Evolutionary conservation across 2,329 filamentous ascomycete genomes (phyloP), one percentile per base, ranked within the genome.

Genomic region (Beauveria pseudobassiana): DNA sequence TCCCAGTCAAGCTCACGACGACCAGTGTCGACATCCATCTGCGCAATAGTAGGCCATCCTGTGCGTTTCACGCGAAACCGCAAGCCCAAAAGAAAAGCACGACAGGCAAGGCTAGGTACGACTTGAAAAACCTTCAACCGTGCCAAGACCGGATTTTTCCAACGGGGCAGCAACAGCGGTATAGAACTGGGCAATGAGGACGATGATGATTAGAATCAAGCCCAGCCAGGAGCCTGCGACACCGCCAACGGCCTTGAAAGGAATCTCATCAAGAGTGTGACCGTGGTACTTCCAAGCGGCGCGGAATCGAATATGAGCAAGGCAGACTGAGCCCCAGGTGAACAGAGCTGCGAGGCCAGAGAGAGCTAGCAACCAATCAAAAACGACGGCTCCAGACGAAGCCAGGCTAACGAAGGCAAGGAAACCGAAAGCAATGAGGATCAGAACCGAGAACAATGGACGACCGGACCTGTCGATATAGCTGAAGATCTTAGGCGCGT

Each of bases 1-100:
- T 87, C 84, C 83, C 83, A 87, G 69, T 88, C 80, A 56, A 87
- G 78, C 72, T 84, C 80, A 63, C 86, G 80, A 45, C 86, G 81
- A 64, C 86, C 87, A 30, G 79, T 81, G 69, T 90, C 86, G 59
- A 90, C 80, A 66, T 90, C 87, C 62, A 90, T 88, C 66, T 89
- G 74, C 30, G 77, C 73, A 2, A 83, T 71, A 26, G 71, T 78
- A 59, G 87, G 76, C 83, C 84, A 89, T 20, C 81, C 80, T 26
- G 77, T 72, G 48, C 83, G 77, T 79, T 90, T 90, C 86, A 89
- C 64, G 83, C 16, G 69, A 81, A 88, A 7, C 86, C 84, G 51
- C 70, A 69, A 50, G 76, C 53, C 79, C 82, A 86, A 72, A 86
- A 86, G 63, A 74, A 57, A 5, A 83, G 65, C 46, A 84, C 78